Base-by-base conservation (phyloP, 257 asterid species). In the Thymus mandschuricus region DNA sequence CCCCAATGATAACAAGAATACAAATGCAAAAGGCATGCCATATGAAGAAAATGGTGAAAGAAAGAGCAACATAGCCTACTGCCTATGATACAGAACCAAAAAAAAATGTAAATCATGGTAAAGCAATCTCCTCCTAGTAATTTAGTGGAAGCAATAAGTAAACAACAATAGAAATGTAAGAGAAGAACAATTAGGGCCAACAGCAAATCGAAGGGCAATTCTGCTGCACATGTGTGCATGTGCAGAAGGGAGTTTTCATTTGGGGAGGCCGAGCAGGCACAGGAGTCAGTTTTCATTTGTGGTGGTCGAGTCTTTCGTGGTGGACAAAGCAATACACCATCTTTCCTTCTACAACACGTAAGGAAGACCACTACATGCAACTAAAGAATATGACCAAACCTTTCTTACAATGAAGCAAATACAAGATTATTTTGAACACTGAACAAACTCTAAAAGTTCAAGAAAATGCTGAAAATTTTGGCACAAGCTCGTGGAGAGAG, bases 101-200 rank as follows among this genome's bases (percentile, higher is more conserved):
- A 5, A 8, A 44, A 10, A 35, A 3, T 55, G 43, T 43, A 46
- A 29, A 62, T 21, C 56, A 38, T 31, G 4, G 10, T 10, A 72
- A 56, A 31, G 0, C 38, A 63, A 52, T 41, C 34, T 10, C 9
- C 29, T 45, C 57, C 12, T 27, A 61, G 54, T 62, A 48, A 60
- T 44, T 43, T 5, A 48, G 11, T 56, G 41, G 67, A 0, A 27
- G 51, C 33, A 50, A 74, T 13, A 49, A n/a, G 34, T 33, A 59
- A 74, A 58, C 52, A 67, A 59, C 41, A 38, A 38, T 4, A 15
- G 15, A 76, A 54, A 63, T n/a, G 44, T 12, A 38, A 49, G 12
- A 59, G 8, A 27, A 34, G 5, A 54, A 59, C 57, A 28, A 10
- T 8, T 10, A 48, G 28, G 56, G 48, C 1, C 28, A 13, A 75